These are phyloP conservation scores for Candolleomyces aberdarensis DNA, from an alignment of 768 basidiomycete species.

Conservation along the genomic window DNA sequence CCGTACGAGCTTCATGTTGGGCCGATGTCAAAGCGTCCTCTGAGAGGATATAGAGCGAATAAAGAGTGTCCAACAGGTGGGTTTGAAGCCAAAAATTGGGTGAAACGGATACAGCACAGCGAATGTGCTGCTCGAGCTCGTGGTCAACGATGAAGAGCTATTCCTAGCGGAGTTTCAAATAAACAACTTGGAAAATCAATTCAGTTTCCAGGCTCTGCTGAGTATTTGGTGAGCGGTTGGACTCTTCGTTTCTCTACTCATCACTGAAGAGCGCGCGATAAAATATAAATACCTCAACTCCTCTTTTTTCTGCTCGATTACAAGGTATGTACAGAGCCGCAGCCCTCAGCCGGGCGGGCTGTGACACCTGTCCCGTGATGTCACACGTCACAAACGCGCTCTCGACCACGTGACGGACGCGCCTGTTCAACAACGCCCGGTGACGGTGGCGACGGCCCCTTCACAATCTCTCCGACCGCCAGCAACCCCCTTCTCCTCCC, in stretches of 20 bases:
- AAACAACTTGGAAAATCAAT: neutral
- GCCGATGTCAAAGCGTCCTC: neutral
- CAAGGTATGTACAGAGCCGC: neutral
- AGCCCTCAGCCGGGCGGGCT: neutral
- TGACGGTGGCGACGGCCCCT: neutral
- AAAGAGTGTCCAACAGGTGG: neutral
- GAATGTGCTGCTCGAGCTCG: neutral
- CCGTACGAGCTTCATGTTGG: conserved; percentile 82
- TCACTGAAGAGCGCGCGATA: too few relatives aligned
- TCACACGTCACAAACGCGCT: neutral
- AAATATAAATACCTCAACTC: neutral
- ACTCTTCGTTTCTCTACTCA: too few relatives aligned
- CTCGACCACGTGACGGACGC: conserved; percentile 17
- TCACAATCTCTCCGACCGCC: neutral
- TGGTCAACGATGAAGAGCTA: neutral
- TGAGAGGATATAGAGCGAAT: neutral
- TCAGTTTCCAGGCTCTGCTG: neutral
- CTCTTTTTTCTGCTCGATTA: neutral
- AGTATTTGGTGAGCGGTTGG: neutral
- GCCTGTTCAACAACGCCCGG: conserved; percentile 3
- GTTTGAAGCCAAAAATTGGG: neutral
- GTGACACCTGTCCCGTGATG: neutral
- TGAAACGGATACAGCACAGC: neutral
- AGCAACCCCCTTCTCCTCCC: neutral
- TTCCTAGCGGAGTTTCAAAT: neutral